phyloP scores from a whole-genome alignment of 1,284 basidiomycete genomes.

The Blastosporella zonata region DNA sequence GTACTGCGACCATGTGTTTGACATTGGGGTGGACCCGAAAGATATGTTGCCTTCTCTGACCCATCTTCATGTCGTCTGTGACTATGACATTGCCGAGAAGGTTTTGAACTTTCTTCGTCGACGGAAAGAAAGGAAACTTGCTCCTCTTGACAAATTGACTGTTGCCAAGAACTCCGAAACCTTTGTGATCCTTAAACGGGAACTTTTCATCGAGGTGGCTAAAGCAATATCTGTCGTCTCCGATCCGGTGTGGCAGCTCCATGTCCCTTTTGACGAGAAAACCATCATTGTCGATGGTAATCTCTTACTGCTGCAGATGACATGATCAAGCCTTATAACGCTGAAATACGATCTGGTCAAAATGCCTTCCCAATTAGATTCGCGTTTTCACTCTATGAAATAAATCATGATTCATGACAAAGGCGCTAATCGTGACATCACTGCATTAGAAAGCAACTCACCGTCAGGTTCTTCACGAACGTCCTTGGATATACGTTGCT shows the following conservation, averaged over 20 bases:
- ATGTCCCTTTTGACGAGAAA: conserved; percentile 1
- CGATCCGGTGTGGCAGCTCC: conserved; percentile 1
- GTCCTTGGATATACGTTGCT: too few relatives aligned
- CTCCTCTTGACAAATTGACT: conserved; percentile 3
- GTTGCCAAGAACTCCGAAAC: neutral
- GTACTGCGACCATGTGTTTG: conserved; percentile 2
- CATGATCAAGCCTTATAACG: too few relatives aligned
- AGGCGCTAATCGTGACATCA: neutral
- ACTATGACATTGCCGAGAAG: neutral
- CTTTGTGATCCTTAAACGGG: neutral
- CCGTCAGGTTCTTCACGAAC: too few relatives aligned
- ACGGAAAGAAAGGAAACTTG: neutral
- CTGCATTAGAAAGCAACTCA: neutral
- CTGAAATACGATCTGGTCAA: too few relatives aligned
- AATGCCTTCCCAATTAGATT: neutral
- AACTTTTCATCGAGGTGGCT: neutral
- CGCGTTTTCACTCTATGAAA: too few relatives aligned
- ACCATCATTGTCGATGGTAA: neutral
- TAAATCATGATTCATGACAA: neutral
- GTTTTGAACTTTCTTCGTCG: neutral
- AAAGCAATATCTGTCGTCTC: conserved; percentile 2
- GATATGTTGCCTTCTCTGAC: conserved; percentile 2
- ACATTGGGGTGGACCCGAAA: neutral
- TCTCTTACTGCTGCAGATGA: too few relatives aligned
- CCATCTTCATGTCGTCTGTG: neutral